Evolutionary conservation across 306 rosid species (phyloP).

Genomic region (Crataegus laevigata): DNA sequence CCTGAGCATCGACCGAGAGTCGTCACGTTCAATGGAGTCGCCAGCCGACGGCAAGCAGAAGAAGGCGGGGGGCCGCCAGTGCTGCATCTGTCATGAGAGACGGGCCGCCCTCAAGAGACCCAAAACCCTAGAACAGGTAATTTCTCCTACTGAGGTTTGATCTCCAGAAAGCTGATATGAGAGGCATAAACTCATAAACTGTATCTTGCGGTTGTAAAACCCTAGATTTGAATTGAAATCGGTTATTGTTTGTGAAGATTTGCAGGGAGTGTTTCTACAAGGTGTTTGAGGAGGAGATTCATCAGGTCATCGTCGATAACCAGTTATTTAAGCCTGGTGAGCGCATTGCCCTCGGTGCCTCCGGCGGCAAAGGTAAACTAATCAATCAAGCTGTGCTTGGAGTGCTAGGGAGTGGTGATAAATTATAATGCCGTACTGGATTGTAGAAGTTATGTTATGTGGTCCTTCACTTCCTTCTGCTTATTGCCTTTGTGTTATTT

Average conservation of each 20-base stretch:
- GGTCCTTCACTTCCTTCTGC: background rate
- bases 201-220: background rate
- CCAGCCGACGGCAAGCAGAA: conserved; percentile 21
- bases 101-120: conserved; percentile 79
- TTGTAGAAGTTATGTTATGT: background rate
- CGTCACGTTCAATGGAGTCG: conserved; percentile 13
- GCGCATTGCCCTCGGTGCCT: conserved; percentile 82
- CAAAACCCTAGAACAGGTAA: conserved; percentile 70
- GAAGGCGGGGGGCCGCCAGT: conserved; percentile 26
- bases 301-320: conserved; percentile 53
- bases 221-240: background rate
- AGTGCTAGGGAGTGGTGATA: background rate
- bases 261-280: conserved; percentile 83
- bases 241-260: conserved; percentile 19
- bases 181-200: background rate
- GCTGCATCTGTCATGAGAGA: conserved; percentile 55
- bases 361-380: conserved; percentile 76
- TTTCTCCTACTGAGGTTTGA: background rate
- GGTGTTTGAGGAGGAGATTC: conserved; percentile 84
- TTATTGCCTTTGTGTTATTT: background rate
- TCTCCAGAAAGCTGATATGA: background rate
- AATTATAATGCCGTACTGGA: background rate
- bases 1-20: background rate
- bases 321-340: conserved; percentile 55
- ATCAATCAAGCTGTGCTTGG: background rate